phyloP scores from a whole-genome alignment of 2,329 filamentous ascomycete genomes.

The Penicillium sp. region DNA sequence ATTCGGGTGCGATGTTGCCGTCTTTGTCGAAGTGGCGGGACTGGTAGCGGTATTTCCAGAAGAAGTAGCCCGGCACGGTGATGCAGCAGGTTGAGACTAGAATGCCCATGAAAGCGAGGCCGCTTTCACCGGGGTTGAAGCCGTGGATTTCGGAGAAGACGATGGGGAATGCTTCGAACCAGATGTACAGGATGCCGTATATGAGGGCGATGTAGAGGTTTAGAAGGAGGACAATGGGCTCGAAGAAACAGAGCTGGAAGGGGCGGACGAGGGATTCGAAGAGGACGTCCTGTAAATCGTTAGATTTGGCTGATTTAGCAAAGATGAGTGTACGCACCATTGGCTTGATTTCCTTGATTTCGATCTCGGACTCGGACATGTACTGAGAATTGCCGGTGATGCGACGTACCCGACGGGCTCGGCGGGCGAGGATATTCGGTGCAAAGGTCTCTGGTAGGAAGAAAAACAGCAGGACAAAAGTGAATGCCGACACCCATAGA shows the following conservation, averaged over 20 bases:
- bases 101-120: conserved; percentile 23
- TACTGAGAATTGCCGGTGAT: conserved; percentile 39
- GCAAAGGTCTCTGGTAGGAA: conserved; percentile 30
- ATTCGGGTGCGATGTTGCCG: conserved; percentile 22
- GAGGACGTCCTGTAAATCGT: conserved; percentile 28
- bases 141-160: conserved; percentile 22
- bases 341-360: conserved; percentile 26
- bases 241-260: conserved; percentile 29
- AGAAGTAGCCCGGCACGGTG: conserved; percentile 39
- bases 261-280: conserved; percentile 42
- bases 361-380: conserved; percentile 33
- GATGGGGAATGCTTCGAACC: conserved; percentile 47
- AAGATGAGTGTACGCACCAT: conserved; percentile 7
- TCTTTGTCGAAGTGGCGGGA: conserved; percentile 8
- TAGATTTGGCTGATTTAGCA: background rate
- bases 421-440: conserved; percentile 17
- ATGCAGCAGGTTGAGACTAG: conserved; percentile 30
- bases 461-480: conserved; percentile 46
- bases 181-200: conserved; percentile 26
- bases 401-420: conserved; percentile 27
- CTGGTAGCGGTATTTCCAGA: conserved; percentile 22
- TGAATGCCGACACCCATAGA: conserved; percentile 54
- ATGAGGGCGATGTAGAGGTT: conserved; percentile 24
- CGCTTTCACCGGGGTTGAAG: conserved; percentile 33
- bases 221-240: conserved; percentile 20